Conservation (phyloP, 2,329 filamentous ascomycete species). For the Hirsutella minnesotensis region DNA sequence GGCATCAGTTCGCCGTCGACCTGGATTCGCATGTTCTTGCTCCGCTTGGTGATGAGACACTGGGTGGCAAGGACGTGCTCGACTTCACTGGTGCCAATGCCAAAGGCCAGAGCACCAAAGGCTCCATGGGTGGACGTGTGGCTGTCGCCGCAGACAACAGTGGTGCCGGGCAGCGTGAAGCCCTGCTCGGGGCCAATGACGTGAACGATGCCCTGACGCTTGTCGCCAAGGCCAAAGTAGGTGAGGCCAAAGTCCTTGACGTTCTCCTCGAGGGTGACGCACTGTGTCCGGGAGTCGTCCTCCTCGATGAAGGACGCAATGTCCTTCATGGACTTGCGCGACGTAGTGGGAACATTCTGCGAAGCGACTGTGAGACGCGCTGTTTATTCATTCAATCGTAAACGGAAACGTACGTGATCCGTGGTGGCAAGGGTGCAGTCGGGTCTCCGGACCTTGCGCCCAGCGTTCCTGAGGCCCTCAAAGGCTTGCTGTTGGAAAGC, state of each 20-base stretch:
- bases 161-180: constrained; percentile 94
- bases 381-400: no score
- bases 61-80: constrained; percentile 97
- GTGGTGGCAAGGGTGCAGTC: constrained; percentile 96
- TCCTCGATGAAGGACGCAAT: constrained; percentile 91
- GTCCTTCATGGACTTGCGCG: constrained; percentile 86
- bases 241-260: constrained; percentile 93
- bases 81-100: constrained; percentile 96
- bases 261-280: constrained; percentile 91
- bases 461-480: constrained; percentile 84
- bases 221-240: constrained; percentile 93
- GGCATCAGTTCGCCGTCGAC: constrained; percentile 82
- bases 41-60: constrained; percentile 84
- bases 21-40: constrained; percentile 98
- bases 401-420: constrained; percentile 63
- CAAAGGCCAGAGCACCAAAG: constrained; percentile 88
- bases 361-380: neutral
- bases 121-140: constrained; percentile 97
- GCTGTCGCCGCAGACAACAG: constrained; percentile 93
- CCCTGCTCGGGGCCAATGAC: constrained; percentile 98
- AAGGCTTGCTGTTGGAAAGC: constrained; percentile 66
- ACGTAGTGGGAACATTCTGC: constrained; percentile 89
- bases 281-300: constrained; percentile 86
- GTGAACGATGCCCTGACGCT: constrained; percentile 95
- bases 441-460: constrained; percentile 76